phyloP scores from a whole-genome alignment of 1,284 basidiomycete genomes.

The Anthracocystis panici-leucophaei region DNA sequence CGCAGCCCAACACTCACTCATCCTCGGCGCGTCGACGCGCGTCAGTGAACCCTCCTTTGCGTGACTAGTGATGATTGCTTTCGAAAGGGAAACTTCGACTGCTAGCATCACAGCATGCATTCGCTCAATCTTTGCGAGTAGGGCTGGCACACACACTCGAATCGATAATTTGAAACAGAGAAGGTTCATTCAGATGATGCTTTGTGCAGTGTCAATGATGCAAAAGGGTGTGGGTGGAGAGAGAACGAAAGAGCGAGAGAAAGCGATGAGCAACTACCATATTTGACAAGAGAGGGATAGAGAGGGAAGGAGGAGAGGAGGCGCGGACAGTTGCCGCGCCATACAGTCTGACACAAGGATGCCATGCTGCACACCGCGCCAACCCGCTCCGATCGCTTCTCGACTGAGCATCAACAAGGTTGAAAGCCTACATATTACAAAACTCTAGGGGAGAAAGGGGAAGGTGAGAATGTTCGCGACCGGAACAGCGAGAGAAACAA shows the following conservation, averaged over 20 bases:
- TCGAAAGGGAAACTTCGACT: too few species aligned
- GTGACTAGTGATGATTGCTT: slow-evolving; percentile 3
- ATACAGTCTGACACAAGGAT: background rate
- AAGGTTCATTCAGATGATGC: slow-evolving; percentile 52
- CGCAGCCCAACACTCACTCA: slow-evolving; percentile 3
- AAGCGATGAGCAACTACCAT: slow-evolving; percentile 16
- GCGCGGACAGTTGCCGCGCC: slow-evolving; percentile 9
- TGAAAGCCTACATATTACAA: slow-evolving; percentile 38
- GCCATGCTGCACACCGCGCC: background rate
- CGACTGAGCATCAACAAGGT: background rate
- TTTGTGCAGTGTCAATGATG: slow-evolving; percentile 41
- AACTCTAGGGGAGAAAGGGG: slow-evolving; percentile 30
- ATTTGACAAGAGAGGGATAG: slow-evolving; percentile 25
- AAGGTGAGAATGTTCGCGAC: slow-evolving; percentile 22
- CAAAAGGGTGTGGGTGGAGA: slow-evolving; percentile 21
- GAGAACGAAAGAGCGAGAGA: slow-evolving; percentile 6
- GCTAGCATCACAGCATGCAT: background rate
- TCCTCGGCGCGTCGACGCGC: slow-evolving; percentile 39
- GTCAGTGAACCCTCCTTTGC: background rate
- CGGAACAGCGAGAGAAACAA: slow-evolving; percentile 9
- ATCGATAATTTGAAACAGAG: background rate
- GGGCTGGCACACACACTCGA: background rate
- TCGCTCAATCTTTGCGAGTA: too few species aligned
- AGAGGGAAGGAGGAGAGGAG: background rate
- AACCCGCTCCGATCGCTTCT: slow-evolving; percentile 15